A percentile compares a stretch with the other conserved stretches of the same genome.
Evolutionary conservation across 2,329 filamentous ascomycete species (phyloP).

Genomic region (Colletotrichum eleusines): DNA sequence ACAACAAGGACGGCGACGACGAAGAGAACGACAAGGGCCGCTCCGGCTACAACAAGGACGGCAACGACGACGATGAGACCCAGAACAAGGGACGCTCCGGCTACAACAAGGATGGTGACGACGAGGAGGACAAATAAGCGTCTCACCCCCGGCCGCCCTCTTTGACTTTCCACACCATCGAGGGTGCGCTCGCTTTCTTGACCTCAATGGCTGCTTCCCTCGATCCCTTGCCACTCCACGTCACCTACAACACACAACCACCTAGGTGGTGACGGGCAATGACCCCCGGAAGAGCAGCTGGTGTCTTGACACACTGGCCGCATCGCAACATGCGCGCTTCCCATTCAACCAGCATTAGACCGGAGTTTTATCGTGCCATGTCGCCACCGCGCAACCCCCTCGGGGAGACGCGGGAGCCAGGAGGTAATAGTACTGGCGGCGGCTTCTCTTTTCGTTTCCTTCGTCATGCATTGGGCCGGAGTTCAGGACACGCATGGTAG

Average conservation of each 20-base stretch:
- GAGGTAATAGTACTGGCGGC: constrained; percentile 26
- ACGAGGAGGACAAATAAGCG: constrained; percentile 52
- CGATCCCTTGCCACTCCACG: neutral
- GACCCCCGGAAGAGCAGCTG: neutral
- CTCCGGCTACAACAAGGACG: constrained; percentile 55
- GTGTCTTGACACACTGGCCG: neutral
- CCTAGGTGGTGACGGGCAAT: neutral
- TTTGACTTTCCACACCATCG: neutral
- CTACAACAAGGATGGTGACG: constrained; percentile 59
- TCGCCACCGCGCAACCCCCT: neutral
- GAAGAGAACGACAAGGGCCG: constrained; percentile 52
- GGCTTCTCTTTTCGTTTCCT: constrained; percentile 14
- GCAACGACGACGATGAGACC: constrained; percentile 51
- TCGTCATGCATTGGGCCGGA: constrained; percentile 33
- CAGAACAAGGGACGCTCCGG: constrained; percentile 59
- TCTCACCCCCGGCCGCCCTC: constrained; percentile 1
- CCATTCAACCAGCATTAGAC: constrained; percentile 31
- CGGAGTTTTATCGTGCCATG: constrained; percentile 26
- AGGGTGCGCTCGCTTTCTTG: neutral
- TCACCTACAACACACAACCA: neutral
- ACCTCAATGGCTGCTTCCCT: neutral
- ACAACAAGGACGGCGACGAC: constrained; percentile 55
- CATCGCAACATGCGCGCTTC: constrained; percentile 4
- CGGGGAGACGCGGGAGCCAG: neutral
- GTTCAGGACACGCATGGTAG: constrained; percentile 10